Conservation (phyloP, 2,329 filamentous ascomycete genomes). For the Pseudocercospora crystallina region DNA sequence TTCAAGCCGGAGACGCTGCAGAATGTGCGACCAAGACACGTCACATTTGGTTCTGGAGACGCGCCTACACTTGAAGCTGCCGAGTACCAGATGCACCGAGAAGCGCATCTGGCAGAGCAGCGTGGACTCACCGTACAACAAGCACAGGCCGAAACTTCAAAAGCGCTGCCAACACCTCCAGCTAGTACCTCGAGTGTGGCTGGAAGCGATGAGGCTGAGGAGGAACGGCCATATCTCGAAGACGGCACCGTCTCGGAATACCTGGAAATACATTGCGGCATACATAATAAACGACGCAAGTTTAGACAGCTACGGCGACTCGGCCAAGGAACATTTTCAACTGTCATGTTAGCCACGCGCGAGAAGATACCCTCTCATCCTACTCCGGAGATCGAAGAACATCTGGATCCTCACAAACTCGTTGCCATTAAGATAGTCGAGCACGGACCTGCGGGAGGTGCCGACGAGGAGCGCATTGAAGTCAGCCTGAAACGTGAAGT, state of each 20-base stretch:
- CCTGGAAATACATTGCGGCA: conserved; percentile 48
- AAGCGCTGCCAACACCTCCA: conserved; percentile 69
- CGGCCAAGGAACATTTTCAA: conserved; percentile 93
- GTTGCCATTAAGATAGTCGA: conserved; percentile 96
- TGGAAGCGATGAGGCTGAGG: conserved; percentile 55
- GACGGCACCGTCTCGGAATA: conserved; percentile 41
- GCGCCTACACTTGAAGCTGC: conserved; percentile 51
- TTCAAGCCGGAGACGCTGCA: conserved; percentile 73
- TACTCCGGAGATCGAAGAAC: conserved; percentile 45
- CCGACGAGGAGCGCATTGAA: conserved; percentile 88
- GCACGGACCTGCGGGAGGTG: conserved; percentile 88
- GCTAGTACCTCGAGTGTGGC: conserved; percentile 65
- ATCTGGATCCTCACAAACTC: conserved; percentile 70
- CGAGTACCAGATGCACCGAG: conserved; percentile 64
- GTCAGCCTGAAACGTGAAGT: conserved; percentile 92
- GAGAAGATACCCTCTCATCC: conserved; percentile 53
- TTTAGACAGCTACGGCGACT: conserved; percentile 80
- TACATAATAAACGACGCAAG: conserved; percentile 72
- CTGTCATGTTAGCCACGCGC: conserved; percentile 86
- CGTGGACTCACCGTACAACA: conserved; percentile 66
- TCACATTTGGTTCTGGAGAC: conserved; percentile 64
- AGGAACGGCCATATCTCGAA: conserved; percentile 37
- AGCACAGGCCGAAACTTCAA: conserved; percentile 24
- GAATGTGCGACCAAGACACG: conserved; percentile 66
- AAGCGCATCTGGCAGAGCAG: conserved; percentile 76